A percentile compares a stretch with the other conserved stretches of the same genome.
phyloP scores from a whole-genome alignment of 2,329 filamentous ascomycete species.

The Helotiales sp. region DNA sequence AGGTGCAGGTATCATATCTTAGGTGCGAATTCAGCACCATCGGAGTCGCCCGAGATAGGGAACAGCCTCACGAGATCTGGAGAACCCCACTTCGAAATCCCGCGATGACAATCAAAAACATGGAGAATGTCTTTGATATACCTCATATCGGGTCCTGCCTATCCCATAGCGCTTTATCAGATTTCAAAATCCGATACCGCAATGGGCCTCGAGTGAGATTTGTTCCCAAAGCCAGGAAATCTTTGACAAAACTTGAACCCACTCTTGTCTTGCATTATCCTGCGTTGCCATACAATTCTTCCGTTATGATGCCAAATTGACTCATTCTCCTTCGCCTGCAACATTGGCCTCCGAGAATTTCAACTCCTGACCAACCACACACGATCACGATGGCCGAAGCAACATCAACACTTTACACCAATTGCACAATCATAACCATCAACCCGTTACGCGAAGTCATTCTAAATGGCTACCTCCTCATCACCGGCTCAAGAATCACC shows the following conservation, averaged over 20 bases:
- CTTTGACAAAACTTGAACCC: background rate
- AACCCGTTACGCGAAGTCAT: slow-evolving; percentile 46
- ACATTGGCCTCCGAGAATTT: no score
- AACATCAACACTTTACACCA: slow-evolving; percentile 40
- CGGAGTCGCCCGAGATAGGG: background rate
- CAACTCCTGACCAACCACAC: background rate
- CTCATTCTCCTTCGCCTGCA: no score
- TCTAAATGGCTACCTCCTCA: slow-evolving; percentile 46
- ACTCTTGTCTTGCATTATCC: background rate
- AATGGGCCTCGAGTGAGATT: background rate
- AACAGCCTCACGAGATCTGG: background rate
- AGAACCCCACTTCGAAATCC: background rate
- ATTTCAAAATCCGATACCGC: background rate
- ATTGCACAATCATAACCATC: slow-evolving; percentile 54
- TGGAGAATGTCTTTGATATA: background rate
- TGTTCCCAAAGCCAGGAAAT: background rate
- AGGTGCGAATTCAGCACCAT: background rate
- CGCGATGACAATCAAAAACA: background rate
- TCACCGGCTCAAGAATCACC: slow-evolving; percentile 41
- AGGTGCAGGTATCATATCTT: background rate
- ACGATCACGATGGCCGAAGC: slow-evolving; percentile 6
- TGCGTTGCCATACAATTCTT: background rate
- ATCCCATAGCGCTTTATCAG: background rate
- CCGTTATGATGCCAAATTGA: background rate
- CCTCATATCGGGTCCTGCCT: slow-evolving; percentile 2